Percentiles rank a stretch among this genome's conserved stretches.
These are phyloP conservation scores for Isoetes taiwanensis DNA, from an alignment of 75 land plant genomes.

Conservation along the genomic window DNA sequence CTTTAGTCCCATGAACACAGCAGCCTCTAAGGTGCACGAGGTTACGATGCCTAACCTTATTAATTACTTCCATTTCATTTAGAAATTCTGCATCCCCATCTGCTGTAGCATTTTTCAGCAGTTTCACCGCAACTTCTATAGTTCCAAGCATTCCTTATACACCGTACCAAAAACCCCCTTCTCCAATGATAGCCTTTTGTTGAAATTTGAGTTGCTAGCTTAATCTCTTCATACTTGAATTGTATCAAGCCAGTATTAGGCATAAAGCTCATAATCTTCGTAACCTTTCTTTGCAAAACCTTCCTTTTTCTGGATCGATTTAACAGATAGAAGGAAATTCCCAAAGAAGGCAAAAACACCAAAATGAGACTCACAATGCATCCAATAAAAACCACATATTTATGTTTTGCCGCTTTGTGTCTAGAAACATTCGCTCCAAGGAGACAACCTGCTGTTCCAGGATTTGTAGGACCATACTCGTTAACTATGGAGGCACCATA, in stretches of 20 bases:
- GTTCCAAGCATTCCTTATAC: constrained; percentile 17
- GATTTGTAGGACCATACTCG: constrained; percentile 30
- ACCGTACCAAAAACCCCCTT: constrained; percentile 48
- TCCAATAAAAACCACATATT: no score
- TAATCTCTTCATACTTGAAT: constrained; percentile 29
- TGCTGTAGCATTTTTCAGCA: constrained; percentile 13
- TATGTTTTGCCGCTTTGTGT: no score
- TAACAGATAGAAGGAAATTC: no score
- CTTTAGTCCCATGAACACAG: constrained; percentile 36
- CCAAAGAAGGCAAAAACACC: no score
- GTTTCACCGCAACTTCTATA: constrained; percentile 14
- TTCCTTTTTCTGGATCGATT: no score
- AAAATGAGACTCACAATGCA: no score
- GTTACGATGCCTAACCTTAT: constrained; percentile 52
- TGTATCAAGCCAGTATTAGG: constrained; percentile 17
- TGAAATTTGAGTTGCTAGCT: constrained; percentile 41
- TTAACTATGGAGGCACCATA: constrained; percentile 60
- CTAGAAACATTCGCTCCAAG: no score
- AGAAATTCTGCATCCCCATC: constrained; percentile 25
- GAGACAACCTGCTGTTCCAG: constrained; percentile 31
- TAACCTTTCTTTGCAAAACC: no score
- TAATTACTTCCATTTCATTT: constrained; percentile 33
- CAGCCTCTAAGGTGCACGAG: constrained; percentile 75
- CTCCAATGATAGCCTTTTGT: constrained; percentile 35
- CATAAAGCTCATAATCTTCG: constrained; percentile 4